These are phyloP conservation scores for Metarhizium rileyi DNA, from an alignment of 2,329 filamentous ascomycete species.

Conservation along the genomic window DNA sequence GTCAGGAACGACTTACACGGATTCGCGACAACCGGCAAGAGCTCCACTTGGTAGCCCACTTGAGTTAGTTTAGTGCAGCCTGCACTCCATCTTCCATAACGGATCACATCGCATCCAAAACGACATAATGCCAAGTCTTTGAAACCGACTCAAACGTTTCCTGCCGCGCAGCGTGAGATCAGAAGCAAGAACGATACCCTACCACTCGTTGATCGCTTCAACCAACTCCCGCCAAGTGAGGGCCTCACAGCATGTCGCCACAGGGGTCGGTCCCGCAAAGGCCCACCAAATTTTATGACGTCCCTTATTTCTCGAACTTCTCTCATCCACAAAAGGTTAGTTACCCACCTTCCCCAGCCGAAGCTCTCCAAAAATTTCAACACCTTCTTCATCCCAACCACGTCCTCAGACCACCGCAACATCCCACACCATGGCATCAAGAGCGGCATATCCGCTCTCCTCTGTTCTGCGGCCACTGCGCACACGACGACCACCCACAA, in stretches of 20 bases:
- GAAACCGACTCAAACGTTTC: too few species aligned
- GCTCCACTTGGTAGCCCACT: neutral
- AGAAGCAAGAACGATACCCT: too few species aligned
- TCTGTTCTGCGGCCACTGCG: constrained; percentile 12
- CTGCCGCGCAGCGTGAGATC: too few species aligned
- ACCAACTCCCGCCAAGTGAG: too few species aligned
- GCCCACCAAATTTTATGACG: constrained; percentile 13
- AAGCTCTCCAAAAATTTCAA: constrained; percentile 3
- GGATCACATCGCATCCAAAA: too few species aligned
- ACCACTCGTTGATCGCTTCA: too few species aligned
- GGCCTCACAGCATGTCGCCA: too few species aligned
- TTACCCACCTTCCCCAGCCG: neutral
- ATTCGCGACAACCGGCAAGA: neutral
- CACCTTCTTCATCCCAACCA: neutral
- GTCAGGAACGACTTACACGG: neutral
- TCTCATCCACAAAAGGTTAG: neutral
- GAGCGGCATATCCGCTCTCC: constrained; percentile 11
- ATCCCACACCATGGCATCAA: constrained; percentile 19
- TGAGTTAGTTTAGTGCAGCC: too few species aligned
- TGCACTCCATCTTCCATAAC: too few species aligned
- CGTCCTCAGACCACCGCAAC: neutral
- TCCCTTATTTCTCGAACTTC: neutral
- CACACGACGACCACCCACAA: constrained; percentile 9
- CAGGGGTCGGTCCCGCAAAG: neutral
- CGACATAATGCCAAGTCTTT: too few species aligned